These are phyloP conservation scores for Neophaeococcomyces aloes DNA, from an alignment of 2,329 filamentous ascomycete species.

Conservation along the genomic window DNA sequence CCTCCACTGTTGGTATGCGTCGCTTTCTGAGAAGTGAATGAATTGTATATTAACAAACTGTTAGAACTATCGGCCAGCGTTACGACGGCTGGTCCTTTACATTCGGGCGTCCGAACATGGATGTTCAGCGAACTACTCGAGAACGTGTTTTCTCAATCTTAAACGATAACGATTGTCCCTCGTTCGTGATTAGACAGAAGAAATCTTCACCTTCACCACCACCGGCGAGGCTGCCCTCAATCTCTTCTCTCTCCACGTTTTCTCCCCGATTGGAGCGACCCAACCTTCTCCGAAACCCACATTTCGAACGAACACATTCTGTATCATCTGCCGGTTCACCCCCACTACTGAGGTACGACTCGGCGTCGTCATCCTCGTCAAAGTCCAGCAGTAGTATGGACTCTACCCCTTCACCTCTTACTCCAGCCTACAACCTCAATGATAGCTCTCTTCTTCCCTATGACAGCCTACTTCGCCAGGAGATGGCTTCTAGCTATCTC, in stretches of 20 bases:
- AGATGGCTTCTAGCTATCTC: slow-evolving; percentile 14
- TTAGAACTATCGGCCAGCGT: slow-evolving; percentile 16
- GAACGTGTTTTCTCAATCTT: slow-evolving; percentile 31
- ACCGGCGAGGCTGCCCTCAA: slow-evolving; percentile 3
- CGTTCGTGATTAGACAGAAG: slow-evolving; percentile 33
- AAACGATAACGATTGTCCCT: slow-evolving; percentile 39
- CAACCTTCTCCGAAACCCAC: slow-evolving; percentile 14
- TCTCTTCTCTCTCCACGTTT: slow-evolving; percentile 10
- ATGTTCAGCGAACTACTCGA: slow-evolving; percentile 21
- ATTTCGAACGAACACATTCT: slow-evolving; percentile 18
- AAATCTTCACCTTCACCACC: slow-evolving; percentile 14
- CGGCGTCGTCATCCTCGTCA: slow-evolving; percentile 16
- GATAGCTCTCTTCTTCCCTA: slow-evolving; percentile 17
- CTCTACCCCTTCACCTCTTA: slow-evolving; percentile 21
- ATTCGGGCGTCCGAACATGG: slow-evolving; percentile 21
- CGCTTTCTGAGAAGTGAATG: background rate
- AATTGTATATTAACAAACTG: background rate
- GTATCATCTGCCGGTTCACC: slow-evolving; percentile 19
- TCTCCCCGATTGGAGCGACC: slow-evolving; percentile 16
- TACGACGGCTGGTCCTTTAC: slow-evolving; percentile 16
- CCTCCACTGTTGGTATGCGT: background rate
- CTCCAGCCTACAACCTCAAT: slow-evolving; percentile 19
- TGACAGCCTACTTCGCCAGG: slow-evolving; percentile 20
- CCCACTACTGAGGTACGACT: slow-evolving; percentile 15
- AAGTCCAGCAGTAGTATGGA: slow-evolving; percentile 22